phyloP scores from a whole-genome alignment of 768 basidiomycete genomes.

The Naganishia vaughanmartiniae region DNA sequence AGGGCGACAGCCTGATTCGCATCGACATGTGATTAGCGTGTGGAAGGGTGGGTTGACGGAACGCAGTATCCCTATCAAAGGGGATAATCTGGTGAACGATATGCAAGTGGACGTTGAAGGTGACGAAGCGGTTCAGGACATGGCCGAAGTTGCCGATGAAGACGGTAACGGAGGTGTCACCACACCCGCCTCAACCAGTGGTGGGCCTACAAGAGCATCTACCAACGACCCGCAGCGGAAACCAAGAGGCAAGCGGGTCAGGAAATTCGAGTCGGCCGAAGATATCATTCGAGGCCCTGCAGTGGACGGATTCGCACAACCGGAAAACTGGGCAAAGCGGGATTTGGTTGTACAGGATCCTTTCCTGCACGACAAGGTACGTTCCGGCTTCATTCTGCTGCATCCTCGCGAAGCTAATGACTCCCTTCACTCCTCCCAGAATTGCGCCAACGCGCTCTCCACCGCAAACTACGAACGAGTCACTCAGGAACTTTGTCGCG shows the following conservation, averaged over 20 bases:
- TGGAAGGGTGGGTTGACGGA: conserved; percentile 27
- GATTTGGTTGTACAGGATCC: conserved; percentile 49
- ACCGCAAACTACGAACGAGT: background rate
- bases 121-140: background rate
- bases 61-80: conserved; percentile 2
- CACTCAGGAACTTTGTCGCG: conserved; percentile 8
- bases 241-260: conserved; percentile 1
- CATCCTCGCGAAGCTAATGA: background rate
- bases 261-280: background rate
- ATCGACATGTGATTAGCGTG: conserved; percentile 10
- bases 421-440: background rate
- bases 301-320: conserved; percentile 36
- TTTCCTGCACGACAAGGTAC: conserved; percentile 49
- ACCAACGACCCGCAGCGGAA: conserved; percentile 24
- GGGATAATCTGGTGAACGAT: background rate
- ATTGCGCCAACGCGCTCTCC: conserved; percentile 8
- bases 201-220: conserved; percentile 33
- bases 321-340: conserved; percentile 41
- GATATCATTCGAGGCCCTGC: background rate
- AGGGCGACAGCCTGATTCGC: conserved; percentile 32
- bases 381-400: background rate
- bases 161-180: conserved; percentile 18
- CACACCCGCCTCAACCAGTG: background rate
- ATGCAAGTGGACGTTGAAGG: conserved; percentile 26
- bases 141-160: conserved; percentile 7